phyloP scores from a whole-genome alignment of 495 filamentous ascomycete genomes.

The Penicillium bovifimosum region DNA sequence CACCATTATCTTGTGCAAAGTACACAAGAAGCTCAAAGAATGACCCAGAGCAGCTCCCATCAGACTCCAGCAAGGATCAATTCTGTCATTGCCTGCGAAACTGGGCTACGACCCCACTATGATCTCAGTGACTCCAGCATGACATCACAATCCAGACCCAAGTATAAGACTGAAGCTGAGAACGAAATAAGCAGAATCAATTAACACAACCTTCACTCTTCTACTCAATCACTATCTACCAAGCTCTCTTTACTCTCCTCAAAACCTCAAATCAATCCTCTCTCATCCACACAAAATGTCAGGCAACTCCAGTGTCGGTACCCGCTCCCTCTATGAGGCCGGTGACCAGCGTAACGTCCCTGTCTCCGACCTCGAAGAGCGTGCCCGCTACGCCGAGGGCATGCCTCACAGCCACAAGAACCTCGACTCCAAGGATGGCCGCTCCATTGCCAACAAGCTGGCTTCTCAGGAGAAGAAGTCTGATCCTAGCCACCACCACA shows the following conservation, averaged over 20 bases:
- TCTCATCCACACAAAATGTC: slow-evolving; percentile 11
- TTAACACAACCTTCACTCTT: background rate
- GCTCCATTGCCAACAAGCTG: slow-evolving; percentile 73
- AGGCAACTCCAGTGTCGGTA: slow-evolving; percentile 50
- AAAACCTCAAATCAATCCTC: background rate
- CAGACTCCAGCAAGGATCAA: background rate
- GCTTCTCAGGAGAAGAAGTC: slow-evolving; percentile 50
- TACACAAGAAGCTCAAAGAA: slow-evolving; percentile 5
- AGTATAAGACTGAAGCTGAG: slow-evolving; percentile 17
- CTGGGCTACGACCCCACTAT: slow-evolving; percentile 26
- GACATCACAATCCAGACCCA: slow-evolving; percentile 26
- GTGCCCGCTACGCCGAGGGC: slow-evolving; percentile 62
- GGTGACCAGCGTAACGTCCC: slow-evolving; percentile 68
- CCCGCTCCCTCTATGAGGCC: slow-evolving; percentile 49
- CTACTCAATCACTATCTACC: background rate
- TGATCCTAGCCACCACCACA: slow-evolving; percentile 29
- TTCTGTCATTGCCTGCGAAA: slow-evolving; percentile 10
- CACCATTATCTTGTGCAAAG: slow-evolving; percentile 3
- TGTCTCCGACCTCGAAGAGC: slow-evolving; percentile 48
- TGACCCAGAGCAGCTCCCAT: slow-evolving; percentile 10
- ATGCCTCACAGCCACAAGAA: slow-evolving; percentile 57
- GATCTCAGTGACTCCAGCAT: slow-evolving; percentile 35
- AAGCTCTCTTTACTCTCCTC: background rate
- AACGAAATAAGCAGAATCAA: background rate
- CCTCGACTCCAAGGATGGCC: slow-evolving; percentile 74